Base-by-base conservation (phyloP, 2,329 filamentous ascomycete species). In the Aspergillus ochraceus region DNA sequence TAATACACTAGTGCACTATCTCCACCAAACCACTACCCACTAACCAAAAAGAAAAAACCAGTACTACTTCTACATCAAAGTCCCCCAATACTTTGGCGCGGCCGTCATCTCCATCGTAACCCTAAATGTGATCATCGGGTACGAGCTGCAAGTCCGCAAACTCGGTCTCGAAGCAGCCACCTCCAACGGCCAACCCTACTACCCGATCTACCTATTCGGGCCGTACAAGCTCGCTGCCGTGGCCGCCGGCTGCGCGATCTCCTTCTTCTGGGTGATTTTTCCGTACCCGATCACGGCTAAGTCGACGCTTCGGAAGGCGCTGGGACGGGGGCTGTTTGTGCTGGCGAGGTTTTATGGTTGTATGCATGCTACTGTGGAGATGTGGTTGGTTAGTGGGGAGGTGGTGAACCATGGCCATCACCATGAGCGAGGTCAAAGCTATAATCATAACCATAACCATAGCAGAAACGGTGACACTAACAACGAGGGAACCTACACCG, bases 231-330 rank as follows among this genome's bases (percentile, higher is more conserved):
- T 92, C 0, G 88, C 86, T 1, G 85, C 84, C 1, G 88, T 92
- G 0, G 80, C 82, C 1, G 87, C 80, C 1, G 90, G 90, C 39
- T 83, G 89, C 52, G 80, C 85, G 1, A 84, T 91, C 0, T 89
- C 88, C 9, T 92, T 90, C 73, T 81, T 92, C 70, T 92, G 88
- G 88, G 91, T 89, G 0, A 82, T 91, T 55, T 90, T 92, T 66
- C 90, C 90, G 0, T 89, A 84, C 62, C 88, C 89, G 0, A 81
- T 90, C 46, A 88, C 88, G 0, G 90, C 91, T 57, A 86, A 89
- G 55, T 86, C 85, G 2, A 86, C 86, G 69, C 78, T 92, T 5
- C 82, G 90, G 5, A 85, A 84, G 61, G 85, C 88, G 52, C 79
- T 92, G 0, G 88, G 88, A 11, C 83, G 83, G 1, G 84, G 88